Evolutionary conservation across 2,329 filamentous ascomycete species (phyloP).

Genomic region (Fusarium poae): DNA sequence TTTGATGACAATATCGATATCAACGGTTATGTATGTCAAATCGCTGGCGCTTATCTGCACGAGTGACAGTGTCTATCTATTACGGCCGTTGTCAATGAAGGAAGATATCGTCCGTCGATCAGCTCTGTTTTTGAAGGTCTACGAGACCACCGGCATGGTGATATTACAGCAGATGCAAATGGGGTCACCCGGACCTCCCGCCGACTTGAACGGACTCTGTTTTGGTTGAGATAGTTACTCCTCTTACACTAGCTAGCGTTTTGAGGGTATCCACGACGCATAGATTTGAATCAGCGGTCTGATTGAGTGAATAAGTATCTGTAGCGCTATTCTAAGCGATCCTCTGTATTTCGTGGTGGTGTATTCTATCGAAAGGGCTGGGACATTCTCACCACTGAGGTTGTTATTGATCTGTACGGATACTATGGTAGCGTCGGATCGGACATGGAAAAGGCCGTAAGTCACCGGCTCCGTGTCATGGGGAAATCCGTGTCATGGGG

Average conservation of each 20-base stretch:
- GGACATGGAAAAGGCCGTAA: neutral
- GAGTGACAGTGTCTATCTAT: slow-evolving; percentile 10
- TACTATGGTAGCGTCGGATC: slow-evolving; percentile 3
- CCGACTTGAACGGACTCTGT: slow-evolving; percentile 19
- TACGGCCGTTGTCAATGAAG: slow-evolving; percentile 14
- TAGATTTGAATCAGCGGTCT: slow-evolving; percentile 15
- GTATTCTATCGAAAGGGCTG: slow-evolving; percentile 22
- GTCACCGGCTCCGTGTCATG: slow-evolving; percentile 34
- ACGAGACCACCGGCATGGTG: neutral
- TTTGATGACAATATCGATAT: slow-evolving; percentile 26
- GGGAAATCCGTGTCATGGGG: slow-evolving; percentile 19
- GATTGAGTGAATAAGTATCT: slow-evolving; percentile 6
- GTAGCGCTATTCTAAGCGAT: slow-evolving; percentile 37
- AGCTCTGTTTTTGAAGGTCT: slow-evolving; percentile 7
- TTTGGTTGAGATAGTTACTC: slow-evolving; percentile 3
- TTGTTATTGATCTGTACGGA: neutral
- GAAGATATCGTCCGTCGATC: slow-evolving; percentile 21
- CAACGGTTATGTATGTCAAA: slow-evolving; percentile 12
- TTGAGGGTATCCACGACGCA: slow-evolving; percentile 7
- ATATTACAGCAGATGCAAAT: neutral
- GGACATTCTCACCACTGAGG: slow-evolving; percentile 3
- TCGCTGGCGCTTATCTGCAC: slow-evolving; percentile 19
- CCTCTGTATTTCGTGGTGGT: neutral
- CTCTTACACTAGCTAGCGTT: slow-evolving; percentile 10
- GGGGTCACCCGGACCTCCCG: neutral